These are phyloP conservation scores for Peronospora destructor DNA, from an alignment of 352 stramenopile genomes.

Conservation along the genomic window DNA sequence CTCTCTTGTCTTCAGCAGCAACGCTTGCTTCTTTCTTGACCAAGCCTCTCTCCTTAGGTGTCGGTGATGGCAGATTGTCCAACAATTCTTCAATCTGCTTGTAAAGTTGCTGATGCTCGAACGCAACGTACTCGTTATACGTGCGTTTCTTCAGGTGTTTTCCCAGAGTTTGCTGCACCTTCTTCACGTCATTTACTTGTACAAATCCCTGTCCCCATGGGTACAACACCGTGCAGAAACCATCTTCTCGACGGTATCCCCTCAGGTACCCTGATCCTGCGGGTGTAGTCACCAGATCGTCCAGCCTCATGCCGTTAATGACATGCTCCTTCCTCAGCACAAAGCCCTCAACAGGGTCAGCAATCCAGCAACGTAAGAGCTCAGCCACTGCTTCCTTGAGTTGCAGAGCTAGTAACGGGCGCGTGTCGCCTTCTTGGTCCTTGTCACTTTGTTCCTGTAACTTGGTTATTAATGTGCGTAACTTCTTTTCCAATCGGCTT, in stretches of 20 bases:
- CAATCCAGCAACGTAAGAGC: constrained; percentile 64
- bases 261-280: constrained; percentile 55
- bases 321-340: constrained; percentile 66
- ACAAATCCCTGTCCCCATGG: constrained; percentile 73
- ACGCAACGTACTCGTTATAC: constrained; percentile 42
- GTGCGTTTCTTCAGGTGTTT: constrained; percentile 40
- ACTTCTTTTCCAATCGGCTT: constrained; percentile 28
- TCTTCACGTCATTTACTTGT: constrained; percentile 46
- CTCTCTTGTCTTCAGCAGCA: not conserved
- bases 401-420: constrained; percentile 41
- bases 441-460: constrained; percentile 7
- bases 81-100: constrained; percentile 4
- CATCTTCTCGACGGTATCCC: constrained; percentile 44
- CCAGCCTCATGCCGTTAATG: constrained; percentile 45
- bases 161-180: constrained; percentile 30
- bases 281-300: constrained; percentile 63
- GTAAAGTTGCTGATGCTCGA: constrained; percentile 28
- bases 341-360: constrained; percentile 62
- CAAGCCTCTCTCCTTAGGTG: not conserved
- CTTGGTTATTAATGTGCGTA: constrained; percentile 24
- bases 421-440: constrained; percentile 3
- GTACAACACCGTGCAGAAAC: constrained; percentile 63
- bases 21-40: not conserved
- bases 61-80: not conserved
- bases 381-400: constrained; percentile 63